Evolutionary conservation across 208 protist genomes (phyloP).

Genomic region (Leishmania tropica): DNA sequence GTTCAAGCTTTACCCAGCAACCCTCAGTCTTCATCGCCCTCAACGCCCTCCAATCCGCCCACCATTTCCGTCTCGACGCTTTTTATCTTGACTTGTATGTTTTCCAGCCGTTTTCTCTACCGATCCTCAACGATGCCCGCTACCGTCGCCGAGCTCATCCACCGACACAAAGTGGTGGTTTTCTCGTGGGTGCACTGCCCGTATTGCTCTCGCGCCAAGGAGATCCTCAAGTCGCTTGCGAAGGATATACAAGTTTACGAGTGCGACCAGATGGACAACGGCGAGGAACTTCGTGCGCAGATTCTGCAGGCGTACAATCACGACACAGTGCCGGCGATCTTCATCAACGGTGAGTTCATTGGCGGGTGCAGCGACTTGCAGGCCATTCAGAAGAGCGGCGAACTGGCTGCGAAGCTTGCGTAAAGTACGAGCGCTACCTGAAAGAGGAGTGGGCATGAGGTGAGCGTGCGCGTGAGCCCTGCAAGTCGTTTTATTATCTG

Average conservation of each 20-base stretch:
- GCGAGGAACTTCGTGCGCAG: constrained; percentile 53
- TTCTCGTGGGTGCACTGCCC: constrained; percentile 74
- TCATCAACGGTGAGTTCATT: constrained; percentile 80
- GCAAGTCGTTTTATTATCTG: not conserved
- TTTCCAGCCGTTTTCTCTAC: constrained; percentile 1
- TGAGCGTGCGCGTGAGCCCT: not conserved
- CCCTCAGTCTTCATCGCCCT: not conserved
- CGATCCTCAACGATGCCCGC: constrained; percentile 17
- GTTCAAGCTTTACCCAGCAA: not conserved
- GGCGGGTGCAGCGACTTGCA: constrained; percentile 65
- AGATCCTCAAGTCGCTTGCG: constrained; percentile 46
- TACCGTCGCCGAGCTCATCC: constrained; percentile 48
- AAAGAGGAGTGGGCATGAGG: not conserved
- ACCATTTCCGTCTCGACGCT: not conserved
- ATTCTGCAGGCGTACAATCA: constrained; percentile 55
- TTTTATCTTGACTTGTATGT: not conserved
- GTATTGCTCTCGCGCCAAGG: constrained; percentile 63
- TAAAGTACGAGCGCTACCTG: not conserved
- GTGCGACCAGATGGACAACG: constrained; percentile 53
- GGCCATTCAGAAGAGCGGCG: constrained; percentile 47
- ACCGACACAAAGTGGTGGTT: constrained; percentile 61
- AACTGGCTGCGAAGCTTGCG: constrained; percentile 51
- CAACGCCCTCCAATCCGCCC: not conserved
- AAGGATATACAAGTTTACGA: constrained; percentile 64
- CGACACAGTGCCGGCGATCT: constrained; percentile 79